Conservation (phyloP, 805 yeast genomes). For the Starmerella bombicola region DNA sequence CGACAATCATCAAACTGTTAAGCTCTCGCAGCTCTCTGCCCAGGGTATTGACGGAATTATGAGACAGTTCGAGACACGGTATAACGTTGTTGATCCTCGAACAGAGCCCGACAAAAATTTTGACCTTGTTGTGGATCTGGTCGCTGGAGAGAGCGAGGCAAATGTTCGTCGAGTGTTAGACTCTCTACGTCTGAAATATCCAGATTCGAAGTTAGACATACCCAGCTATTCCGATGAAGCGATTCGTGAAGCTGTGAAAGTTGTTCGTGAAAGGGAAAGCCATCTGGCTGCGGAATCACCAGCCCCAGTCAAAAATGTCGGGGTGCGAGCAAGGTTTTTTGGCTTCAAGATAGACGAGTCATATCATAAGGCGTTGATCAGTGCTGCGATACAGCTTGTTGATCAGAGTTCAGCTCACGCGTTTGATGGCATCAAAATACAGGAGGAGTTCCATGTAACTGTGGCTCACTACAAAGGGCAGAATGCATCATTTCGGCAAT, state of each 20-base stretch:
- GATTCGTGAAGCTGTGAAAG: slow-evolving; percentile 37
- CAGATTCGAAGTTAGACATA: slow-evolving; percentile 2
- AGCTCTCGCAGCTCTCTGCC: slow-evolving; percentile 34
- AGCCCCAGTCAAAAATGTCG: slow-evolving; percentile 4
- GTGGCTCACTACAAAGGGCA: slow-evolving; percentile 23
- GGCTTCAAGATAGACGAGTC: slow-evolving; percentile 31
- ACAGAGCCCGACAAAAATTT: slow-evolving; percentile 52
- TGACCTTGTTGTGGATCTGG: slow-evolving; percentile 51
- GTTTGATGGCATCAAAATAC: slow-evolving; percentile 10
- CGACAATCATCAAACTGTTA: slow-evolving; percentile 78
- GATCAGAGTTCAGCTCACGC: slow-evolving; percentile 11
- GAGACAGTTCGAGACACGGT: slow-evolving; percentile 59
- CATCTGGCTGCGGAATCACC: not conserved
- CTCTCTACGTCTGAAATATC: slow-evolving; percentile 33
- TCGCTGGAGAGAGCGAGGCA: slow-evolving; percentile 29
- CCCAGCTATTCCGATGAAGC: slow-evolving; percentile 33
- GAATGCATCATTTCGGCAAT: slow-evolving; percentile 3
- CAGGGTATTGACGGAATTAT: slow-evolving; percentile 47
- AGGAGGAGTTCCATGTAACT: slow-evolving; percentile 27
- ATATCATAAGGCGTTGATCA: slow-evolving; percentile 18
- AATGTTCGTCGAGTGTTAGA: slow-evolving; percentile 39
- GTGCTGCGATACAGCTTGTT: slow-evolving; percentile 9
- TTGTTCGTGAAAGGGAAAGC: slow-evolving; percentile 38
- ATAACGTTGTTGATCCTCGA: slow-evolving; percentile 42
- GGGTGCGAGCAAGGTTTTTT: slow-evolving; percentile 29